Conservation (phyloP, 305 asterid genomes). For the Vinca major region DNA sequence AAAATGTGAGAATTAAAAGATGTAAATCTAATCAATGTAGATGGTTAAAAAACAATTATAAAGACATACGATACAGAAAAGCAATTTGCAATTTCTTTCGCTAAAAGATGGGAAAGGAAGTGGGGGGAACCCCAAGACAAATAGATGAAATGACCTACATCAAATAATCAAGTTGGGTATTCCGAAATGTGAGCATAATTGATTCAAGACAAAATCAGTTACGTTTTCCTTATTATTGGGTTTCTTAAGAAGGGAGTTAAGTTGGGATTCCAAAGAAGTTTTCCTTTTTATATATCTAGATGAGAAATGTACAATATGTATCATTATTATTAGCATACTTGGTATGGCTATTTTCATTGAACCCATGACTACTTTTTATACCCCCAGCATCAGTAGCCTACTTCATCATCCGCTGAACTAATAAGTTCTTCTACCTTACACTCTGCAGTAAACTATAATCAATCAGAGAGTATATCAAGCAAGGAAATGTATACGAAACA, state of each 20-base stretch:
- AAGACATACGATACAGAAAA: neutral
- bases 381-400: too few relatives aligned
- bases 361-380: too few relatives aligned
- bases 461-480: neutral
- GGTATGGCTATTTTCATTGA: neutral
- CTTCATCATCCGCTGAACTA: too few relatives aligned
- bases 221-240: neutral
- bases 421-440: too few relatives aligned
- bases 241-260: neutral
- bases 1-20: conserved; percentile 1
- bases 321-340: neutral
- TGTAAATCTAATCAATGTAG: neutral
- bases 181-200: neutral
- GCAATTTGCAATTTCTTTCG: neutral
- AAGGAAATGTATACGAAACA: neutral
- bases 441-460: neutral
- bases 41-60: neutral
- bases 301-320: too few relatives aligned
- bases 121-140: neutral
- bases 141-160: neutral
- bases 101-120: neutral
- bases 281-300: too few relatives aligned
- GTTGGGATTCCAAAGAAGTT: too few relatives aligned
- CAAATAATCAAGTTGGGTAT: neutral
- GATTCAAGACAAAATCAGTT: neutral